Evolutionary conservation across 2,329 filamentous ascomycete species (phyloP), one percentile per base, ranked within the genome.

Genomic region (Ascochyta pisi): DNA sequence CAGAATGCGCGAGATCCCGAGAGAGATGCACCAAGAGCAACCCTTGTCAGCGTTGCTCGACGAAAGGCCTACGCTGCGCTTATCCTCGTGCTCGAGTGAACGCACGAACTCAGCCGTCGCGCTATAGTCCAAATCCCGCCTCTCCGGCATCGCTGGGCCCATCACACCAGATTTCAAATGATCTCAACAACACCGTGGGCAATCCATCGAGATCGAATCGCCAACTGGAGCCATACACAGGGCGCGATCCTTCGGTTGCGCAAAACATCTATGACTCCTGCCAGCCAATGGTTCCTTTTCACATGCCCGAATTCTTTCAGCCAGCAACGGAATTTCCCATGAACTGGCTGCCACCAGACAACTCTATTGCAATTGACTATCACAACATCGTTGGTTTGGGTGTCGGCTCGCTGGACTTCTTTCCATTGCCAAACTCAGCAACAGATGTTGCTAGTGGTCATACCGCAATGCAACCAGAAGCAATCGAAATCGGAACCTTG

Each of bases 331-430:
- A 58, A 7, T 58, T 54, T 23, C 50, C 55, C 7, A 45, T 58
- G 16, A 58, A 58, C n/a, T 58, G 55, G 55, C 41, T 58, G 8
- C 55, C 55, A 3, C 45, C 50, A 6, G 50, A 58, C 24, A 23
- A 45, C 13, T 54, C 55, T 26, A 34, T 58, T 33, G 40, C 50
- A 12, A 54, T 58, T 15, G 55, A 58, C 31, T 58, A 58, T 27
- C 42, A 58, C 31, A 58, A 45, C 15, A 54, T 58, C 19, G 27
- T 58, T 22, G 55, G 55, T 19, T 27, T 54, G 15, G 55, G 49
- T 4, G 16, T 58, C 4, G 39, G 46, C 16, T 54, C 55, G 3
- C 6, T 51, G 19, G 55, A 54, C 13, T 50, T 50, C 34, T 58
- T 54, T 19, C n/a, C 55, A 2, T 15, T 57, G 8, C 43, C 43